These are phyloP conservation scores for Pachyrhizus erosus DNA, from an alignment of 306 rosid genomes.

Conservation along the genomic window DNA sequence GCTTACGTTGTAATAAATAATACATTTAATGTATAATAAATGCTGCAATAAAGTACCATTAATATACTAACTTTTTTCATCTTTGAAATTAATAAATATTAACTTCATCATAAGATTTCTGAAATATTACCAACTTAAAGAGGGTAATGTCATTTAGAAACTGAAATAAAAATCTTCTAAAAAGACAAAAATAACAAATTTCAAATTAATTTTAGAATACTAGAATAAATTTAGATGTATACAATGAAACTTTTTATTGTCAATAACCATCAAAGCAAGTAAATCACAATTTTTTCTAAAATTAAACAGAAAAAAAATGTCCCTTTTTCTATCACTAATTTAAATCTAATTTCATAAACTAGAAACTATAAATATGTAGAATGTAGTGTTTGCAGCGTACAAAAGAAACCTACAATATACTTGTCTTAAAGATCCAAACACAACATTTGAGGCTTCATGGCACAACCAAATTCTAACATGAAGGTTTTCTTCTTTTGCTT, in stretches of 20 bases:
- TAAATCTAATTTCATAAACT: neutral
- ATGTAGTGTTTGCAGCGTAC: neutral
- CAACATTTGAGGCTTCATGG: neutral
- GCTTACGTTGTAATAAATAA: too few species aligned
- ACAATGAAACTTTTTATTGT: too few species aligned
- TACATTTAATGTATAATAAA: too few species aligned
- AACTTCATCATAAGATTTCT: too few species aligned
- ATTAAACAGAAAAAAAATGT: neutral
- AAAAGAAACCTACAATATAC: neutral
- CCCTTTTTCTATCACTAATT: neutral
- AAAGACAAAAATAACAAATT: too few species aligned
- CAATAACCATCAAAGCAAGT: neutral
- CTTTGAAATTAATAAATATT: too few species aligned
- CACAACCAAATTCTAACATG: neutral
- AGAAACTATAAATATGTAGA: neutral
- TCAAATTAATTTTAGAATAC: too few species aligned
- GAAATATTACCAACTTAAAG: too few species aligned
- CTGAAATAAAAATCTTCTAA: too few species aligned
- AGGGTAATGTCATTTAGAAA: too few species aligned
- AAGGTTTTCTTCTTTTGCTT: neutral
- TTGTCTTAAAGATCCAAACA: neutral
- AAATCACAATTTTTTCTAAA: neutral
- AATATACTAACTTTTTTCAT: neutral
- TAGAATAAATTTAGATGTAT: too few species aligned
- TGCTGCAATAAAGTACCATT: too few species aligned